phyloP scores from a whole-genome alignment of 192 early-diverging fungal species.

The Entomortierella lignicola region DNA sequence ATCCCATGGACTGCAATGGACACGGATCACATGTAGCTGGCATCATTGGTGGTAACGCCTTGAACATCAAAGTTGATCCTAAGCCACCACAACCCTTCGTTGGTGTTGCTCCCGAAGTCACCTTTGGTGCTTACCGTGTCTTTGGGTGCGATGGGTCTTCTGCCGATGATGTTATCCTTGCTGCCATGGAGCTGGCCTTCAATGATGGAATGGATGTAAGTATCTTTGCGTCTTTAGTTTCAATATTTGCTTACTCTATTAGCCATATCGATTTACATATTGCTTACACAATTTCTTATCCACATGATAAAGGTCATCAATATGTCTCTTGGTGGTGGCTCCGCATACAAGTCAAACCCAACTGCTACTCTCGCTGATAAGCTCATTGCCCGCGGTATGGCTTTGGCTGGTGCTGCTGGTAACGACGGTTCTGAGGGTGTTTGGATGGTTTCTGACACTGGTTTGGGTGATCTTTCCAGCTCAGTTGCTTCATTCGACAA shows the following conservation, averaged over 20 bases:
- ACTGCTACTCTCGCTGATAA: slow-evolving; percentile 54
- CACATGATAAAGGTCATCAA: slow-evolving; percentile 60
- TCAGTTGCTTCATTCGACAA: slow-evolving; percentile 72
- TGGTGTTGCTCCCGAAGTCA: slow-evolving; percentile 84
- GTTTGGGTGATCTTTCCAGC: slow-evolving; percentile 52
- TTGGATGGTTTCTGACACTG: slow-evolving; percentile 32
- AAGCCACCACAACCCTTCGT: slow-evolving; percentile 31
- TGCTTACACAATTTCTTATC: background rate
- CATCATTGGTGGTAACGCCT: slow-evolving; percentile 58
- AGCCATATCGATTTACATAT: too few species aligned
- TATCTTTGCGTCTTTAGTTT: slow-evolving; percentile 55
- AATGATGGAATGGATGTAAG: slow-evolving; percentile 66
- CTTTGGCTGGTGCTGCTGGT: slow-evolving; percentile 74
- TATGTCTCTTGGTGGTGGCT: too few species aligned
- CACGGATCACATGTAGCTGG: slow-evolving; percentile 67
- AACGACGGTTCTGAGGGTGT: slow-evolving; percentile 71
- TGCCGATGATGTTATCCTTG: slow-evolving; percentile 67
- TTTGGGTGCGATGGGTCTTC: slow-evolving; percentile 67
- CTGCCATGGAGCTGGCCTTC: slow-evolving; percentile 65
- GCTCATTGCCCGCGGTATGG: slow-evolving; percentile 58
- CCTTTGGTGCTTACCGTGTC: slow-evolving; percentile 73
- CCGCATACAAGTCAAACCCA: slow-evolving; percentile 46
- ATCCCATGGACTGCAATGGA: slow-evolving; percentile 65
- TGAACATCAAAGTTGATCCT: slow-evolving; percentile 9
- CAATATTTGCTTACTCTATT: too few species aligned